Evolutionary conservation across 1,139 yeast genomes (phyloP), one percentile per base, ranked within the genome.

Genomic region (Scheffersomyces parashehatae): DNA sequence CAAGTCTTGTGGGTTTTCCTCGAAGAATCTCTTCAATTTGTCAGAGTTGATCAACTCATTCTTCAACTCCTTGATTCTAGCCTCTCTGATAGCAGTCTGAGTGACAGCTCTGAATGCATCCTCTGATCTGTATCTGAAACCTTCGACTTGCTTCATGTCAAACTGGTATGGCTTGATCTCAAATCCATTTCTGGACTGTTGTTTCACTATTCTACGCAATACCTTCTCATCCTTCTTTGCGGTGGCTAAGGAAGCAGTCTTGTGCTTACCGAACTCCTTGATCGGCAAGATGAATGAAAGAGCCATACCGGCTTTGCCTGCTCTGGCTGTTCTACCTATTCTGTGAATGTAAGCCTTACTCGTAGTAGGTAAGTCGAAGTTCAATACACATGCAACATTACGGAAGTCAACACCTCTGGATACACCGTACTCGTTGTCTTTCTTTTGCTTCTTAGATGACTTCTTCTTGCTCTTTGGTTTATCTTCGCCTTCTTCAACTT

Each of bases 81-180:
- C 98, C 60, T 93, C 98, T 65, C 98, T 83, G 26, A 95, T 81
- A 1, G 97, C 88, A 6, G 88, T 84, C 48, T 82, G 83, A 0
- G 99, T 93, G 28, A 95, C 96, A 0, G 98, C 88, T 67, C 98
- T 81, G 68, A 93, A 93, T 0, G 97, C 97, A 69, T 93, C 99
- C 59, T 93, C 98, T 70, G 91, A 83, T 76, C 99, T 85, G 65
- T 95, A 95, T 56, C 99, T 81, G 77, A 95, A 95, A 12, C 95
- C 95, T 62, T 95, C 97, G 40, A 93, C 90, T 65, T 93, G 99
- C 47, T 81, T 81, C 82, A 85, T 83, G 64, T 95, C 96, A 63
- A 95, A 93, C 50, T 88, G 86, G 59, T 93, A 95, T 5, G 98
- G 97, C 51, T 78, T 76, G 39, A 83, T 60, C 54, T 85, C 90